A percentile compares a stretch with the other conserved stretches of the same genome.
Conservation (phyloP, 225 moss, liverwort and hornwort species). For the Bryum argenteum region DNA sequence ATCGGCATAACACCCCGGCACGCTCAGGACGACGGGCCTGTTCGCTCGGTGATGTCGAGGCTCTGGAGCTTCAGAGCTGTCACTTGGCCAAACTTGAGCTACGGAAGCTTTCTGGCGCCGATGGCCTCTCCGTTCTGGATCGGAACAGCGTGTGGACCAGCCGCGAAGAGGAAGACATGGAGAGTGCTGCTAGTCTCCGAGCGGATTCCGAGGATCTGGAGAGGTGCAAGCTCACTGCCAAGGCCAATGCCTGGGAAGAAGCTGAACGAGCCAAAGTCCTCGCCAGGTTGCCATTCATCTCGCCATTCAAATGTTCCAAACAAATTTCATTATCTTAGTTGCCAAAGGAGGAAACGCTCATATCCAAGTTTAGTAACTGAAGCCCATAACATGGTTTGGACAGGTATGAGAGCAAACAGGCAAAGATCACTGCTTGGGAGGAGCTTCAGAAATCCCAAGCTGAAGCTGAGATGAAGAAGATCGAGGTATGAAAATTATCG, state of each 20-base stretch:
- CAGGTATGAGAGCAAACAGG: constrained; percentile 46
- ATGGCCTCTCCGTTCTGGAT: constrained; percentile 36
- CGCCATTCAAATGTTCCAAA: neutral
- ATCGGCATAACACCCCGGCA: constrained; percentile 52
- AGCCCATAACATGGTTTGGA: neutral
- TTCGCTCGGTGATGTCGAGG: constrained; percentile 40
- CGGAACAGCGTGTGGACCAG: constrained; percentile 46
- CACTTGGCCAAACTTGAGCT: constrained; percentile 60
- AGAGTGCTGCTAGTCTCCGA: constrained; percentile 44
- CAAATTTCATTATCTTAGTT: no score
- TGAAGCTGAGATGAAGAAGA: constrained; percentile 54
- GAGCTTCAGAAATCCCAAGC: constrained; percentile 48
- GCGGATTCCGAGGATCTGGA: constrained; percentile 28
- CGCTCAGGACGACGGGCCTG: constrained; percentile 40
- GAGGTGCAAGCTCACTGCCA: constrained; percentile 24
- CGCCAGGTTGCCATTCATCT: constrained; percentile 33
- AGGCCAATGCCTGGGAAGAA: constrained; percentile 46
- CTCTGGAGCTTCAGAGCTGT: constrained; percentile 56
- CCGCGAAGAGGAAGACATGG: constrained; percentile 51
- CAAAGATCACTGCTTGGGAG: constrained; percentile 53
- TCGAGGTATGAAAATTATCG: constrained; percentile 24
- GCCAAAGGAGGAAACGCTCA: no score
- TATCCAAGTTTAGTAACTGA: neutral
- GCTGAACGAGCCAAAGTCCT: constrained; percentile 43
- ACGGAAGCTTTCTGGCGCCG: constrained; percentile 43